Percentiles rank a stretch among this genome's conserved stretches.
phyloP scores from a whole-genome alignment of 2,329 filamentous ascomycete genomes.

The Elsinoe fawcettii region DNA sequence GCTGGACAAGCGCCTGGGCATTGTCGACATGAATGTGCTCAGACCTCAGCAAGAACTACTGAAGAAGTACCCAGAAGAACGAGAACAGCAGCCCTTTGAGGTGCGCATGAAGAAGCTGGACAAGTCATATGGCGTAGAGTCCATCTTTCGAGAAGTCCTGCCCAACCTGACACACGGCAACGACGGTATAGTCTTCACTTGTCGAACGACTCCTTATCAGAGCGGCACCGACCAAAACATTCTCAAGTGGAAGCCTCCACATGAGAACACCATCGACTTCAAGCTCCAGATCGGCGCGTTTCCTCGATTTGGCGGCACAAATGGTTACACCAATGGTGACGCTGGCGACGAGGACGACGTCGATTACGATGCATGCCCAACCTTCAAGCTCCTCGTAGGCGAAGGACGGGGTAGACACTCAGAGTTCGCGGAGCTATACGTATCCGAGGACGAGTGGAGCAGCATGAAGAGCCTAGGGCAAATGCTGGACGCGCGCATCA shows the following conservation, averaged over 20 bases:
- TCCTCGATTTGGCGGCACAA: conserved; percentile 48
- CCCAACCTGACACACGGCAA: conserved; percentile 84
- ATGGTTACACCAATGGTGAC: conserved; percentile 42
- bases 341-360: conserved; percentile 53
- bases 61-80: conserved; percentile 59
- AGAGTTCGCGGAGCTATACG: conserved; percentile 57
- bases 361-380: conserved; percentile 58
- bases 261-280: conserved; percentile 95
- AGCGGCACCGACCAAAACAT: conserved; percentile 90
- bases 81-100: conserved; percentile 64
- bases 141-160: conserved; percentile 85
- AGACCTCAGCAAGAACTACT: conserved; percentile 52
- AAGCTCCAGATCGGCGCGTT: conserved; percentile 67
- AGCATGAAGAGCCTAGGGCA: conserved; percentile 63
- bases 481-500: conserved; percentile 75
- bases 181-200: conserved; percentile 97
- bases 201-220: conserved; percentile 74
- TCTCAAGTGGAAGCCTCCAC: conserved; percentile 93
- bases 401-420: conserved; percentile 58
- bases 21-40: conserved; percentile 72
- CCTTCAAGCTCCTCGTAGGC: conserved; percentile 51
- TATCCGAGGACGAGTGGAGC: conserved; percentile 77
- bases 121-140: conserved; percentile 76
- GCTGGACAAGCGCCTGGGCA: conserved; percentile 80
- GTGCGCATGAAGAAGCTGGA: conserved; percentile 86